Percentiles rank a stretch among this genome's conserved stretches.
Conservation (phyloP, 345 rosid genomes). For the Eucalyptus curtisii region DNA sequence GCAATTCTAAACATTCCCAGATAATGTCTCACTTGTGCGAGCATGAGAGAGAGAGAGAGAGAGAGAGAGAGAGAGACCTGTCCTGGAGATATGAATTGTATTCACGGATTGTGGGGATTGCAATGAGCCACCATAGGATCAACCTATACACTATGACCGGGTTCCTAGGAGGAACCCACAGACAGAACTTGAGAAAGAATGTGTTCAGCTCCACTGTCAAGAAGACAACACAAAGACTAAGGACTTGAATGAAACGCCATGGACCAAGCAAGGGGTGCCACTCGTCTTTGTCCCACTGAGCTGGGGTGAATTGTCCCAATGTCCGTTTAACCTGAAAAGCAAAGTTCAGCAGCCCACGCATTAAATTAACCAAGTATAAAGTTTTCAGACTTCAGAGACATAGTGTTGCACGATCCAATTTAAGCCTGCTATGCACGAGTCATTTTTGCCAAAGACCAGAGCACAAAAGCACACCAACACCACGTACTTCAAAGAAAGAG, state of each 20-base stretch:
- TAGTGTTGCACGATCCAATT: background rate
- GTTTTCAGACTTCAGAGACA: background rate
- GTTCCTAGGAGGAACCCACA: slow-evolving; percentile 95
- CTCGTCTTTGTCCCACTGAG: slow-evolving; percentile 98
- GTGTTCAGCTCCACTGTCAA: slow-evolving; percentile 92
- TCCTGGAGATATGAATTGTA: slow-evolving; percentile 96
- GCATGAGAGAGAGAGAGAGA: background rate
- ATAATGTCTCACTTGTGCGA: background rate
- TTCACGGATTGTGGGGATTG: slow-evolving; percentile 92
- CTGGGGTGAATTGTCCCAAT: slow-evolving; percentile 92
- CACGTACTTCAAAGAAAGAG: background rate
- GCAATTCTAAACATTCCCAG: background rate
- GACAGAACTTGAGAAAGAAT: slow-evolving; percentile 93
- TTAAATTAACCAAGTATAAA: background rate
- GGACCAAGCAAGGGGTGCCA: slow-evolving; percentile 98
- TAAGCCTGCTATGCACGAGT: background rate
- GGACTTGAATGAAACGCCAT: slow-evolving; percentile 95
- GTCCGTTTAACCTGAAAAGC: slow-evolving; percentile 69
- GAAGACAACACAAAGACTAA: slow-evolving; percentile 74
- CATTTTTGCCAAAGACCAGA: background rate
- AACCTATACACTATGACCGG: slow-evolving; percentile 83
- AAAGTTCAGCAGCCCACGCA: background rate
- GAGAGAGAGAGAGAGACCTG: slow-evolving; percentile 24
- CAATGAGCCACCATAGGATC: slow-evolving; percentile 97
- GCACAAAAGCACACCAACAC: background rate